Evolutionary conservation across 768 basidiomycete species (phyloP), one percentile per base, ranked within the genome.

Genomic region (Tricholoma saponaceum): DNA sequence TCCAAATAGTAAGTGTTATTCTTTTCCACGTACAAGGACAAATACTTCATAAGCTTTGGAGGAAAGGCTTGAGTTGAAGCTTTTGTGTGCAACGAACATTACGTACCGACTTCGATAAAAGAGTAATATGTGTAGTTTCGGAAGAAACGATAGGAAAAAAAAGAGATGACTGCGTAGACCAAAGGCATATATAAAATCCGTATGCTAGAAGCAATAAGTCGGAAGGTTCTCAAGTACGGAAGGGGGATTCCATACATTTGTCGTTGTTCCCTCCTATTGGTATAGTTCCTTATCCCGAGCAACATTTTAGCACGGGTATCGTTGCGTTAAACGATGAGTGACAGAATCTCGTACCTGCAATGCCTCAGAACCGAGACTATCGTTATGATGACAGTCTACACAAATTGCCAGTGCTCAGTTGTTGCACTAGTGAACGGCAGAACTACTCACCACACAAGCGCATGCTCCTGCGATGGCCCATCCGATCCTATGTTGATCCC

Each of bases 101-200:
- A 56, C 72, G 41, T 47, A 74, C 78, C 76, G 33, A 76, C 70
- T 72, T 80, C 67, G 49, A 77, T 70, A 35, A 82, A 74, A 8
- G 79, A 79, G 53, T 79, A 78, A 60, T 74, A 73, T 23, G 71
- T 90, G 66, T 90, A 94, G 57, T 81, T 74, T 37, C 90, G 82
- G 75, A 90, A 95, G 73, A 75, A 95, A 1, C 92, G 83, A 65
- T 91, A 95, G 25, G 89, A 90, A 63, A 90, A 82, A 75, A 95
- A 95, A 1, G 90, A 91, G 51, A 95, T 83, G 60, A 93, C 73
- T 25, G 86, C 87, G 68, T 89, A 93, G 43, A 93, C 78, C 0
- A 85, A 82, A 2, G 92, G 91, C 90, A 94, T 90, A 64, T 90
- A 91, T 60, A 93, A 66, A 47, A 93, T 84, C 57, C 91, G 84